phyloP scores from a whole-genome alignment of 768 basidiomycete species.

The Candolleomyces eurysporus region DNA sequence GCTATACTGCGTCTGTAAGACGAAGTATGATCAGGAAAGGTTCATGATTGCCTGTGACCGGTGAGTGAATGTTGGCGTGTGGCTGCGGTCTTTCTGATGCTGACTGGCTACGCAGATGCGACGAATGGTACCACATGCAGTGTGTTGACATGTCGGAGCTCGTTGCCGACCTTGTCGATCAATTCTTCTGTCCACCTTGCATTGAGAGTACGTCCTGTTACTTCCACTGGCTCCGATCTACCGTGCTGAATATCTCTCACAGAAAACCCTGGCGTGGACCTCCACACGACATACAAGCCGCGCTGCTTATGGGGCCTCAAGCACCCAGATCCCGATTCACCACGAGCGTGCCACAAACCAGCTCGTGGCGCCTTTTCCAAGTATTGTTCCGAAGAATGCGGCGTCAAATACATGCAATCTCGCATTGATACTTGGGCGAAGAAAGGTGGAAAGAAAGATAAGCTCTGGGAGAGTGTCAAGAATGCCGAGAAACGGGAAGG shows the following conservation, averaged over 20 bases:
- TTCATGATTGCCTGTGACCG: conserved; percentile 94
- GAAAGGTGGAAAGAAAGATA: conserved; percentile 59
- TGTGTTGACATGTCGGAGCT: conserved; percentile 82
- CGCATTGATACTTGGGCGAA: conserved; percentile 62
- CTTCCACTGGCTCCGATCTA: not conserved
- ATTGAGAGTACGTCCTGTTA: conserved; percentile 55
- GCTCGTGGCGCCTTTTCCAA: conserved; percentile 83
- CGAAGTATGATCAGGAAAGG: conserved; percentile 80
- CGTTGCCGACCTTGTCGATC: conserved; percentile 85
- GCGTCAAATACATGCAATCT: conserved; percentile 66
- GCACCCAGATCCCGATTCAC: conserved; percentile 58
- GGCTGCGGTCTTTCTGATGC: not conserved
- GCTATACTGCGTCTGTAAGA: conserved; percentile 87
- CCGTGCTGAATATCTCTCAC: not conserved
- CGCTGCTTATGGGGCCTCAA: conserved; percentile 73
- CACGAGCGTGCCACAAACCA: conserved; percentile 75
- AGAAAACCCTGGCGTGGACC: conserved; percentile 60
- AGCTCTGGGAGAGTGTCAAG: conserved; percentile 75
- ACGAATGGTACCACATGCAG: conserved; percentile 91
- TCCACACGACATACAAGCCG: conserved; percentile 76
- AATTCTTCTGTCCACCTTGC: conserved; percentile 87
- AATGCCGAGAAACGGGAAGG: conserved; percentile 70
- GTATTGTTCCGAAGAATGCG: conserved; percentile 90
- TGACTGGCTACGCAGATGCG: conserved; percentile 54
- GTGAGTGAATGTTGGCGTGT: conserved; percentile 39